A percentile compares a stretch with the other conserved stretches of the same genome.
phyloP scores from a whole-genome alignment of 1,284 basidiomycete species.

The Fomitopsis palustris region DNA sequence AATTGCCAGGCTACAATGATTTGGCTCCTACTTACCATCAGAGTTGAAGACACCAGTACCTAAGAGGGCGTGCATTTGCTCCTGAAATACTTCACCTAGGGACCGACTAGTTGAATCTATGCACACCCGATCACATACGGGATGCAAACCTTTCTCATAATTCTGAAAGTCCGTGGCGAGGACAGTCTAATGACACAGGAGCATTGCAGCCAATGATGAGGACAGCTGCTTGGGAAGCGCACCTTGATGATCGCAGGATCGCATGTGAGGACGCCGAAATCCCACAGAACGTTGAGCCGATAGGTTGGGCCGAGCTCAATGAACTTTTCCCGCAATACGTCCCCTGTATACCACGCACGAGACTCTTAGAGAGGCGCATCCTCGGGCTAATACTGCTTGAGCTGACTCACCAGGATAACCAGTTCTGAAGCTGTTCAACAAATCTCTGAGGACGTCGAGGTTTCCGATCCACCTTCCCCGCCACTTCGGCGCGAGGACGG shows the following conservation, averaged over 20 bases:
- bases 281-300: conserved; percentile 16
- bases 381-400: neutral
- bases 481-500: conserved; percentile 10
- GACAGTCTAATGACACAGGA: conserved; percentile 11
- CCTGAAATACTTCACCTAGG: conserved; percentile 7
- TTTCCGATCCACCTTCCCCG: conserved; percentile 9
- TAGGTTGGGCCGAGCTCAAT: conserved; percentile 14
- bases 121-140: neutral
- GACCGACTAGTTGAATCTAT: neutral
- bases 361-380: neutral
- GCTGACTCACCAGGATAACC: conserved; percentile 17
- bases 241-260: conserved; percentile 23
- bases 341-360: conserved; percentile 9
- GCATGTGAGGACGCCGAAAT: conserved; percentile 13
- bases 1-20: neutral
- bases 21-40: conserved; percentile 3
- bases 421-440: conserved; percentile 6
- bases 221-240: neutral
- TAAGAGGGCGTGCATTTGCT: conserved; percentile 29
- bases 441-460: conserved; percentile 7
- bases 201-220: neutral
- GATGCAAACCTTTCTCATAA: conserved; percentile 16
- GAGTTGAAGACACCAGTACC: conserved; percentile 44
- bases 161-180: conserved; percentile 20
- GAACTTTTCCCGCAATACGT: conserved; percentile 15